A percentile compares a stretch with the other conserved stretches of the same genome.
These are phyloP conservation scores for Boeremia lycopersici DNA, from an alignment of 2,329 filamentous ascomycete genomes.

Conservation along the genomic window DNA sequence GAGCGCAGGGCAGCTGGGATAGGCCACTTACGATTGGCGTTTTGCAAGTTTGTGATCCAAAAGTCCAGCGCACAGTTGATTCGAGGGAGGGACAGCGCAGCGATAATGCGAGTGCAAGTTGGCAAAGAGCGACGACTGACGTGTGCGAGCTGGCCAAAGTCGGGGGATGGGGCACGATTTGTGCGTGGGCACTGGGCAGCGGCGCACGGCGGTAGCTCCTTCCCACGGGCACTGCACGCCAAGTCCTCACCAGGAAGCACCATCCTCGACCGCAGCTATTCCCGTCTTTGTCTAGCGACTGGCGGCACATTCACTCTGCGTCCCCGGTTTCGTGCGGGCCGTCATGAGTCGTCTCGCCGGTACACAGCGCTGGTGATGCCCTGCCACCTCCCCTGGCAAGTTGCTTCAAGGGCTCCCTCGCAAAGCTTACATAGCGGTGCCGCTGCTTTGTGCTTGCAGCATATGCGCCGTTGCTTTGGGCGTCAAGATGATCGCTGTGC, in stretches of 20 bases:
- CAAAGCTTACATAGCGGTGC: constrained; percentile 19
- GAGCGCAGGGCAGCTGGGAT: constrained; percentile 25
- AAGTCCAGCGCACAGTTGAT: constrained; percentile 8
- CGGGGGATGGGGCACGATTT: constrained; percentile 36
- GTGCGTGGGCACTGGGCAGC: constrained; percentile 32
- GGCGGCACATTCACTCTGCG: constrained; percentile 23
- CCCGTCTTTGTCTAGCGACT: constrained; percentile 18
- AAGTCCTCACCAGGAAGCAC: constrained; percentile 27
- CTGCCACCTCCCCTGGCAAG: constrained; percentile 17
- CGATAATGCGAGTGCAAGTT: constrained; percentile 20
- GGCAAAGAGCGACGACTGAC: constrained; percentile 27
- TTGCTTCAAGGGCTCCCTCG: constrained; percentile 15
- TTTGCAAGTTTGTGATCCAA: background rate
- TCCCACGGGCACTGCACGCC: constrained; percentile 24
- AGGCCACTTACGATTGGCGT: constrained; percentile 26
- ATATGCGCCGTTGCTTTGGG: constrained; percentile 23
- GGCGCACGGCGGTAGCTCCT: constrained; percentile 26
- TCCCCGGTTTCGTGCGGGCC: constrained; percentile 32
- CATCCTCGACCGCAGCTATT: constrained; percentile 18
- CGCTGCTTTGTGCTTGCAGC: constrained; percentile 24
- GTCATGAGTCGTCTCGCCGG: constrained; percentile 24
- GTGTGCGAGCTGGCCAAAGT: constrained; percentile 27
- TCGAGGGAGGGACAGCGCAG: constrained; percentile 23
- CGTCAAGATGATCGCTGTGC: constrained; percentile 15
- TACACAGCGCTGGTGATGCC: constrained; percentile 25